A percentile compares a stretch with the other conserved stretches of the same genome.
Conservation (phyloP, 768 basidiomycete species). For the Naematelia aurantialba region DNA sequence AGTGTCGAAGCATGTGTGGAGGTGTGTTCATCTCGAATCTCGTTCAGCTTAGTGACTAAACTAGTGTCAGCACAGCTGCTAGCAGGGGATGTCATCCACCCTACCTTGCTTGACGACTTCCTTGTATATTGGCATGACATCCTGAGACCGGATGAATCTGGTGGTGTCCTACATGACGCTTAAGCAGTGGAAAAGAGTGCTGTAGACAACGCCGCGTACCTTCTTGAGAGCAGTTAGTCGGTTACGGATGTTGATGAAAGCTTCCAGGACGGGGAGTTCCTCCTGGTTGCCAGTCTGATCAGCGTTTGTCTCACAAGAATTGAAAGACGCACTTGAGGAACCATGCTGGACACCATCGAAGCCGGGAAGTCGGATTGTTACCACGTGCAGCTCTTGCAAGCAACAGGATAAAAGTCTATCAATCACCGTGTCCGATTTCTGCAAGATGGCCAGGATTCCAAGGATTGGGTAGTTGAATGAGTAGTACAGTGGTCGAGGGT, state of each 20-base stretch:
- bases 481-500: background rate
- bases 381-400: no score
- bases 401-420: no score
- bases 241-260: slow-evolving; percentile 90
- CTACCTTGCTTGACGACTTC: slow-evolving; percentile 87
- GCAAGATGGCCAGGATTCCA: background rate
- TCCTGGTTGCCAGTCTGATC: slow-evolving; percentile 27
- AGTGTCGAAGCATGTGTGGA: slow-evolving; percentile 36
- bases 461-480: background rate
- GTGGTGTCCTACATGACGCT: slow-evolving; percentile 85
- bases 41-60: slow-evolving; percentile 79
- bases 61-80: slow-evolving; percentile 41
- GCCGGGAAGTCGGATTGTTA: background rate
- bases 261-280: slow-evolving; percentile 92
- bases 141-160: slow-evolving; percentile 86
- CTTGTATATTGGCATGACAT: slow-evolving; percentile 89
- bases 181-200: slow-evolving; percentile 1
- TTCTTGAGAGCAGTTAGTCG: slow-evolving; percentile 67
- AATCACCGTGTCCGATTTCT: background rate
- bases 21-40: slow-evolving; percentile 63
- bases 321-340: slow-evolving; percentile 32
- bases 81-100: slow-evolving; percentile 22
- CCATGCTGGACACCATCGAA: slow-evolving; percentile 28
- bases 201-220: slow-evolving; percentile 15
- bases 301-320: background rate